Conservation (phyloP, 1,139 yeast genomes). For the Pichia sp. region DNA sequence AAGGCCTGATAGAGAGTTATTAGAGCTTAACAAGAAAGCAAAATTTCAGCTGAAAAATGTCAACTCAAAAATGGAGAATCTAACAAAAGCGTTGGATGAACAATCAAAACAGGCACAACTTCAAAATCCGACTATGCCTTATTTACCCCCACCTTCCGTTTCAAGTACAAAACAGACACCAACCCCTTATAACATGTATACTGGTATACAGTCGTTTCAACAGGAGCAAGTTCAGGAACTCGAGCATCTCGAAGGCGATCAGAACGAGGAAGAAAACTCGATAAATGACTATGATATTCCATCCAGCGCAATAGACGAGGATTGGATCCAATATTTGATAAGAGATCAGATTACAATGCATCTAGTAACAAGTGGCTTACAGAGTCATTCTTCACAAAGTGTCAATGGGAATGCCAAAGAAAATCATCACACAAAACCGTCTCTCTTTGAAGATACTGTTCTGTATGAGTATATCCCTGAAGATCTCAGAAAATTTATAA, state of each 20-base stretch:
- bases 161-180: conserved; percentile 12
- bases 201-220: background rate
- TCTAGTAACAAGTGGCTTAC: conserved; percentile 10
- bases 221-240: background rate
- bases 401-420: conserved; percentile 10
- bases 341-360: conserved; percentile 26
- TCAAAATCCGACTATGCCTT: conserved; percentile 26
- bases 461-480: conserved; percentile 27
- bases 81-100: conserved; percentile 31
- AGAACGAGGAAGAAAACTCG: background rate
- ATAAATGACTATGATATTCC: conserved; percentile 21
- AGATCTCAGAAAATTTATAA: conserved; percentile 22
- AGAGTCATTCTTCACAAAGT: conserved; percentile 1
- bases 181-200: conserved; percentile 2
- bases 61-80: conserved; percentile 29
- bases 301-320: conserved; percentile 27
- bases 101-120: conserved; percentile 27
- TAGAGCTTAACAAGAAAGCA: conserved; percentile 24
- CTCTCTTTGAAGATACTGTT: conserved; percentile 26
- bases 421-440: conserved; percentile 20
- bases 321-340: conserved; percentile 31
- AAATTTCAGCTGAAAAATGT: conserved; percentile 22
- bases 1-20: conserved; percentile 29
- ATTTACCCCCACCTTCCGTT: conserved; percentile 19
- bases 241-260: background rate